phyloP scores from a whole-genome alignment of 768 basidiomycete species.

The Auricularia sp. region DNA sequence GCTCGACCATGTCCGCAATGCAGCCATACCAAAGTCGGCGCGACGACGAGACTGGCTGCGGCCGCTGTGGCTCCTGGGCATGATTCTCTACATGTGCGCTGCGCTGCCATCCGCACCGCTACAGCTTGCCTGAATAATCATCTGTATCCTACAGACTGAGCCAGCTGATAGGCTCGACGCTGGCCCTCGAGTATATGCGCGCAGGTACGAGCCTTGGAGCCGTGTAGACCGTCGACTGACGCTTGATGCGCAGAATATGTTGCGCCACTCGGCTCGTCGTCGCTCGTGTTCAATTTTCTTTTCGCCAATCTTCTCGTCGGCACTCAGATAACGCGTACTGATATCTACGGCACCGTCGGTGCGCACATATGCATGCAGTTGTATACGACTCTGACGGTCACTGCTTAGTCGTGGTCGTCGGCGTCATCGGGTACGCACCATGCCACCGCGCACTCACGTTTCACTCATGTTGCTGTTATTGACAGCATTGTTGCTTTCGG shows the following conservation, averaged over 20 bases:
- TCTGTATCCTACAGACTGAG: conserved; percentile 42
- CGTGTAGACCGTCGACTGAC: conserved; percentile 3
- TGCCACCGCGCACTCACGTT: background rate
- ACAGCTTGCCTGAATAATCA: conserved; percentile 2
- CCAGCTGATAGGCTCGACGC: conserved; percentile 77
- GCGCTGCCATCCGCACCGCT: background rate
- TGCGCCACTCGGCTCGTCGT: conserved; percentile 86
- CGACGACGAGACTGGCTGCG: conserved; percentile 71
- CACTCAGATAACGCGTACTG: conserved; percentile 71
- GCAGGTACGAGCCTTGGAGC: conserved; percentile 40
- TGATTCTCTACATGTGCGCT: conserved; percentile 84
- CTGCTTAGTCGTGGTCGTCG: background rate
- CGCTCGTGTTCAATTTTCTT: conserved; percentile 91
- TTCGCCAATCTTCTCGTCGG: conserved; percentile 86
- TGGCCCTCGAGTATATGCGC: conserved; percentile 81
- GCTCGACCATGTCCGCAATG: conserved; percentile 79
- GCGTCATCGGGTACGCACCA: conserved; percentile 4
- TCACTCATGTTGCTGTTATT: conserved; percentile 29
- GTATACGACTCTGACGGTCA: background rate
- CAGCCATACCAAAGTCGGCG: conserved; percentile 61
- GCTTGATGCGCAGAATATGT: conserved; percentile 64
- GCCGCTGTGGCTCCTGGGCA: conserved; percentile 84
- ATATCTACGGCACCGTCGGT: conserved; percentile 51
- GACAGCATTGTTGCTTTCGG: conserved; percentile 77
- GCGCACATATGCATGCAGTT: conserved; percentile 15